Base-by-base conservation (phyloP, 805 yeast genomes). In the Yamadazyma takamatsuzukensis region DNA sequence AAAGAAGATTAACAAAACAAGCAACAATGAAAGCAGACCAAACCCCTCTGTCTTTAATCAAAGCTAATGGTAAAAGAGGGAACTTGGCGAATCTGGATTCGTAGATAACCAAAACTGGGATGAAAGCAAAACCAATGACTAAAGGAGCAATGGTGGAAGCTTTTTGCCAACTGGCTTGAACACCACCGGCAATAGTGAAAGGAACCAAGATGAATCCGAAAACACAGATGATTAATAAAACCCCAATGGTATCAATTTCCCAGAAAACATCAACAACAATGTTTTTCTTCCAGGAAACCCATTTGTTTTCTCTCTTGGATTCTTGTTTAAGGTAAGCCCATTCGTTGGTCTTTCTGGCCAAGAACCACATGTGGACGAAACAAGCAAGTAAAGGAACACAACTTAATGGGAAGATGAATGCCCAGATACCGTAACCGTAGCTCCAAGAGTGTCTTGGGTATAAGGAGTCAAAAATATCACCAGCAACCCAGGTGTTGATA, bases 401-500 rank as follows among this genome's bases (percentile, higher is more conserved):
- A 4, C 77, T 51, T 23, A 80, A 59, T 21, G 89, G 89, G 68
- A 78, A 74, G 42, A 83, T 80, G 45, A 80, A 78, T 2, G 88
- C 87, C 83, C 83, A 83, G 74, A 83, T 81, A 24, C 81, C 88
- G 45, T 81, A 75, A 48, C 80, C 81, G 39, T 47, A 61, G 31
- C 41, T 49, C 89, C 89, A 83, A 9, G 77, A 67, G 80, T 86
- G 80, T 21, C 67, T 50, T 9, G 56, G 56, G 21, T 59, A 59
- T 35, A 68, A 54, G 21, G 56, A 56, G 6, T 53, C 42, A 11
- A 72, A 57, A 29, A 83, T 64, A 45, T 78, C 63, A 49, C 87
- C 90, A 18, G 79, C 59, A 36, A 82, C 69, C 93, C 93, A 84
- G 11, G 90, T 79, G 57, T 80, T 83, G 56, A 84, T 78, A 47